Conservation (phyloP, 1,284 basidiomycete genomes). For the Trametes pubescens region DNA sequence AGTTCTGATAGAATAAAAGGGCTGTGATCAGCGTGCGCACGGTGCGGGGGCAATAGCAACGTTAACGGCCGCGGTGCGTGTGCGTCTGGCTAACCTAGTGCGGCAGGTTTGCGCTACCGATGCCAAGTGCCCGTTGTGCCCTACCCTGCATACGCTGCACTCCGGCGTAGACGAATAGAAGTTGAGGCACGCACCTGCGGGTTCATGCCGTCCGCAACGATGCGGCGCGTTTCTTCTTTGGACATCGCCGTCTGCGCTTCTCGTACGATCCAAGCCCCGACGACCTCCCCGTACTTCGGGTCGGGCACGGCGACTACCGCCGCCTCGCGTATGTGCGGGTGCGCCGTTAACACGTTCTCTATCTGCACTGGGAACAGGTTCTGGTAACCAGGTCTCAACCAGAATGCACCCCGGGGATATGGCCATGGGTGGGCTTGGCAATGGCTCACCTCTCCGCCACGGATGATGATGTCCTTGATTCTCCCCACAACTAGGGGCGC, state of each 20-base stretch:
- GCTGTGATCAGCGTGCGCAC: constrained; percentile 10
- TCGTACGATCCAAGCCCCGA: constrained; percentile 79
- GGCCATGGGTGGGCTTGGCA: background rate
- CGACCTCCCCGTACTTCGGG: constrained; percentile 75
- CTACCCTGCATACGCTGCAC: background rate
- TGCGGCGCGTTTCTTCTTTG: constrained; percentile 58
- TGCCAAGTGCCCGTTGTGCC: no score
- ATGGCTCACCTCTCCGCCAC: constrained; percentile 85
- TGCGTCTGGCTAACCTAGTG: background rate
- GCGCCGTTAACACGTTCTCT: constrained; percentile 76
- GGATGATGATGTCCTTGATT: constrained; percentile 88
- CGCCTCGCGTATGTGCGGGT: constrained; percentile 73
- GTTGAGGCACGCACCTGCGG: constrained; percentile 63
- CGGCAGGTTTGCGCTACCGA: constrained; percentile 11
- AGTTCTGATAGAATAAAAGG: constrained; percentile 57
- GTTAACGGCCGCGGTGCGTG: background rate
- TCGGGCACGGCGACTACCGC: constrained; percentile 82
- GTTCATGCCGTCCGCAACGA: constrained; percentile 70
- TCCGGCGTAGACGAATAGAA: constrained; percentile 1
- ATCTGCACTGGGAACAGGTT: constrained; percentile 89
- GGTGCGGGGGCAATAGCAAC: constrained; percentile 5
- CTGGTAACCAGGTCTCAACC: constrained; percentile 42
- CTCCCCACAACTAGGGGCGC: constrained; percentile 71
- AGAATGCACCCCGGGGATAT: background rate
- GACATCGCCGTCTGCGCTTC: constrained; percentile 51